These are phyloP conservation scores for Fusarium neocosmosporiellum DNA, from an alignment of 2,329 filamentous ascomycete species.

Conservation along the genomic window DNA sequence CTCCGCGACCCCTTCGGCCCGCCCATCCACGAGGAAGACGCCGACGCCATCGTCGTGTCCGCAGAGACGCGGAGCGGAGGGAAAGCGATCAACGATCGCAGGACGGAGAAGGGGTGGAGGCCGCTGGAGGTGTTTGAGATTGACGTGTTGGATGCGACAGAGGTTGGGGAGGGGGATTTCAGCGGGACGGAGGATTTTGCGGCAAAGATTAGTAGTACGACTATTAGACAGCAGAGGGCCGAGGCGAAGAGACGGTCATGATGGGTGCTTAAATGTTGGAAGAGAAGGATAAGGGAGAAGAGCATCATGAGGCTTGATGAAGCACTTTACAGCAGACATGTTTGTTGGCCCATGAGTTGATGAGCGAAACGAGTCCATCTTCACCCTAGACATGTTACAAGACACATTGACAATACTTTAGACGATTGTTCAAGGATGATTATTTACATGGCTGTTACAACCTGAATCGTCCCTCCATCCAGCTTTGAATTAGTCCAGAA, in stretches of 20 bases:
- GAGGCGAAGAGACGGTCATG: conserved; percentile 39
- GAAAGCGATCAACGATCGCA: conserved; percentile 85
- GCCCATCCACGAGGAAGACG: conserved; percentile 82
- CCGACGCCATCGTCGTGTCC: conserved; percentile 87
- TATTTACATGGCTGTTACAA: not conserved
- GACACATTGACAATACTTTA: not conserved
- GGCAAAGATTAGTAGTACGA: conserved; percentile 91
- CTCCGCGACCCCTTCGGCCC: conserved; percentile 92
- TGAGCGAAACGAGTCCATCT: no score
- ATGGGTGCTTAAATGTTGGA: not conserved
- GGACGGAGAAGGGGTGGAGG: conserved; percentile 80
- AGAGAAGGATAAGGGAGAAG: not conserved
- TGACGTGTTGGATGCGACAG: conserved; percentile 78
- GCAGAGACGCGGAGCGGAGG: conserved; percentile 89
- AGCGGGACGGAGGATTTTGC: conserved; percentile 72
- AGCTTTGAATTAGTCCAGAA: no score
- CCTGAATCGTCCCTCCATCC: no score
- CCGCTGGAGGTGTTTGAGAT: conserved; percentile 86
- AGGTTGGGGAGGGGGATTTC: conserved; percentile 48
- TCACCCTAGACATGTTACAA: no score
- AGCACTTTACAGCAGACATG: not conserved
- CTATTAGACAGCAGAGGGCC: conserved; percentile 71
- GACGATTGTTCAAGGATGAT: not conserved
- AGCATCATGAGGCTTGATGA: not conserved
- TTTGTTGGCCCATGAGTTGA: not conserved